Conservation (phyloP, 441 rosid genomes). For the Populus hybrid region DNA sequence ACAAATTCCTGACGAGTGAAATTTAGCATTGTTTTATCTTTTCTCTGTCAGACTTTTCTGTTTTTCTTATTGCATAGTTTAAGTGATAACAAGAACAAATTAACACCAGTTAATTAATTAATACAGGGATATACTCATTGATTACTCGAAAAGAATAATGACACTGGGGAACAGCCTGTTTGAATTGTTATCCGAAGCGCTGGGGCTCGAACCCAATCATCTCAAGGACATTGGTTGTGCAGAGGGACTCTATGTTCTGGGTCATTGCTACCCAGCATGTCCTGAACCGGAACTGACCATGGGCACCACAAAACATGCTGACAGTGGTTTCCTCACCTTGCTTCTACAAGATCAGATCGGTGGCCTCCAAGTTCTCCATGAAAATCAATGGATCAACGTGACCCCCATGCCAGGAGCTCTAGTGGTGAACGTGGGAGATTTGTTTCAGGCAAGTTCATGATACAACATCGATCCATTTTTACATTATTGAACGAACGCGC, state of each 20-base stretch:
- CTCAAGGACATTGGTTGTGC: conserved; percentile 24
- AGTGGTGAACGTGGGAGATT: conserved; percentile 51
- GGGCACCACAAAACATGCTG: conserved; percentile 19
- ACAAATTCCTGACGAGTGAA: neutral
- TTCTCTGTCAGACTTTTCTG: neutral
- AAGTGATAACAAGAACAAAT: neutral
- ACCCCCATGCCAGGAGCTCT: conserved; percentile 47
- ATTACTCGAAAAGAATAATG: conserved; percentile 12
- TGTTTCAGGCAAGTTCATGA: conserved; percentile 38
- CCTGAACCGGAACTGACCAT: no score
- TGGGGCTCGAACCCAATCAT: conserved; percentile 23
- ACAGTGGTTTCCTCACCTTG: conserved; percentile 34
- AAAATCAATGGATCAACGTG: conserved; percentile 44
- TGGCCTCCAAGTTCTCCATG: conserved; percentile 57
- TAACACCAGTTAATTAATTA: neutral
- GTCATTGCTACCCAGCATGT: no score
- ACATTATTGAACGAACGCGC: no score
- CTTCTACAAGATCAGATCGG: conserved; percentile 58
- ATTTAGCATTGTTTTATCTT: neutral
- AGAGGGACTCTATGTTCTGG: conserved; percentile 15
- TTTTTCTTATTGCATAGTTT: neutral
- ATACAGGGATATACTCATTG: conserved; percentile 9
- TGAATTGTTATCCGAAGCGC: conserved; percentile 27
- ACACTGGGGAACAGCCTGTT: conserved; percentile 5
- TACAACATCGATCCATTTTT: neutral